A percentile compares a stretch with the other conserved stretches of the same genome.
These are phyloP conservation scores for Chlamydomonas sp. DNA, from an alignment of 139 green algal genomes.

Conservation along the genomic window DNA sequence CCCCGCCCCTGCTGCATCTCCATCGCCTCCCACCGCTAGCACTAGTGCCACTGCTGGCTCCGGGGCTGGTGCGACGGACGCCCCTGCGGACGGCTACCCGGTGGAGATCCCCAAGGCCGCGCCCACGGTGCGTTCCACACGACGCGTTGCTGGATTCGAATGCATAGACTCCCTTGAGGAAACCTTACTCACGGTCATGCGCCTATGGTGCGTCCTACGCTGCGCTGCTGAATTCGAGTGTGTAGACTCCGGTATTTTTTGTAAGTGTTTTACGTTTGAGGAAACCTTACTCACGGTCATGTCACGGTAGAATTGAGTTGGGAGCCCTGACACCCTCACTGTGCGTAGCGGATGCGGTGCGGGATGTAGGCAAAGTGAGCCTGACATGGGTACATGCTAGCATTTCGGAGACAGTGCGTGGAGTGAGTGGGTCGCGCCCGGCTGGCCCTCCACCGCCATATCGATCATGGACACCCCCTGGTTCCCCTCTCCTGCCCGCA, in stretches of 20 bases:
- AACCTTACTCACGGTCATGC: too few species aligned
- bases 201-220: too few species aligned
- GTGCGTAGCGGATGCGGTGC: too few species aligned
- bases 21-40: neutral
- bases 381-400: neutral
- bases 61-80: neutral
- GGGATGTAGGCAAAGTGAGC: too few species aligned
- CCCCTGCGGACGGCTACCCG: neutral
- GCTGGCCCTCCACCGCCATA: neutral
- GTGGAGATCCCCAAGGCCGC: constrained; percentile 46
- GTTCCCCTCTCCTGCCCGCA: neutral
- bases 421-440: neutral
- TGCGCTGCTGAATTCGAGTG: too few species aligned
- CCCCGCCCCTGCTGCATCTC: neutral
- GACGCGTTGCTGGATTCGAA: too few species aligned
- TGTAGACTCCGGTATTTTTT: too few species aligned
- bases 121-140: constrained; percentile 3
- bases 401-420: neutral
- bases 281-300: too few species aligned
- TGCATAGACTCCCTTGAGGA: too few species aligned
- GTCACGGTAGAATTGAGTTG: too few species aligned
- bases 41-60: neutral
- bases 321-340: too few species aligned
- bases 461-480: neutral
- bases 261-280: too few species aligned